Evolutionary conservation across 805 yeast species (phyloP).

Genomic region (Starmerella vitae): DNA sequence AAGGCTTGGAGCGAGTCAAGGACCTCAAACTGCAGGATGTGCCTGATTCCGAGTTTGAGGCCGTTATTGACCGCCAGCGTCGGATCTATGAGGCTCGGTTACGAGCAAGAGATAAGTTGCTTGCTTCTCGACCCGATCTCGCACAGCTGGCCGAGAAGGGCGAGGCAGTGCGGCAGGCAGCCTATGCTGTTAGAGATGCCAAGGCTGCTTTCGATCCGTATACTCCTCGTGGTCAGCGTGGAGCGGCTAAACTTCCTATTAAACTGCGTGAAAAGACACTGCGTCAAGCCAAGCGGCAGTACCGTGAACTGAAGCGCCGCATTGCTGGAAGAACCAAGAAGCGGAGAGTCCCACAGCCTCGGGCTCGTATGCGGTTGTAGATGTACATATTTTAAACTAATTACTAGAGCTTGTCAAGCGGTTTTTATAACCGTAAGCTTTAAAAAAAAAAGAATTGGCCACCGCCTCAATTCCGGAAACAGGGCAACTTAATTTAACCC

Average conservation of each 20-base stretch:
- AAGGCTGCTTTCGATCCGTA: constrained; percentile 21
- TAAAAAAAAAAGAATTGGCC: background rate
- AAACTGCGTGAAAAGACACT: constrained; percentile 22
- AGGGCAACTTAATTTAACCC: no score
- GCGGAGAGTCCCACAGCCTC: constrained; percentile 23
- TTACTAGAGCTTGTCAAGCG: constrained; percentile 66
- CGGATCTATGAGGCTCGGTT: constrained; percentile 8
- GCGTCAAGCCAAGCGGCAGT: constrained; percentile 22
- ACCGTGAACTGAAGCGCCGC: constrained; percentile 21
- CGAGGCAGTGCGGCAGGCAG: constrained; percentile 17
- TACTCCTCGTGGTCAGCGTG: constrained; percentile 23
- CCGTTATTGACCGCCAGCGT: constrained; percentile 4
- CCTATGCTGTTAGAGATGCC: constrained; percentile 18
- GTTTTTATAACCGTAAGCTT: background rate
- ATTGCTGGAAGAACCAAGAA: constrained; percentile 20
- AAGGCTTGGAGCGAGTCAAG: constrained; percentile 11
- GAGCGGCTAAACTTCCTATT: constrained; percentile 23
- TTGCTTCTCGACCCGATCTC: constrained; percentile 20
- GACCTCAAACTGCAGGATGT: constrained; percentile 4
- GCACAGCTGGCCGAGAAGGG: constrained; percentile 17
- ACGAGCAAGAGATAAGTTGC: constrained; percentile 10
- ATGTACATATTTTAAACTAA: constrained; percentile 21
- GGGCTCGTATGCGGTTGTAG: constrained; percentile 23
- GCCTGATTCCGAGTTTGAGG: constrained; percentile 4
- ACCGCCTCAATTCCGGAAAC: no score